Evolutionary conservation across 2,329 filamentous ascomycete genomes (phyloP), one percentile per base, ranked within the genome.

Genomic region (Fusarium newnesense): DNA sequence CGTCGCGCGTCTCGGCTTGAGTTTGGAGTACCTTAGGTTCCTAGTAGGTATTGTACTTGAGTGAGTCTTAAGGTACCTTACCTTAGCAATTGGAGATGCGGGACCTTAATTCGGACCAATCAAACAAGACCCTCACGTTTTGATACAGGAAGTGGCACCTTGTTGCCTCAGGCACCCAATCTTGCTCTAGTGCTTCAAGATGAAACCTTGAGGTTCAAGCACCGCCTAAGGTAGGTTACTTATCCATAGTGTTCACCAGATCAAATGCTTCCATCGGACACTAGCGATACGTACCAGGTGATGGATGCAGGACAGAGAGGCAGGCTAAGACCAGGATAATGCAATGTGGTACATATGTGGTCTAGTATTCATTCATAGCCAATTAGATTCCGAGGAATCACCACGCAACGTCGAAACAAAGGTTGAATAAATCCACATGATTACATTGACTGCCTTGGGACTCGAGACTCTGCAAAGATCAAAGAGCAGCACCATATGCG

Each of bases 1-100:
- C 76, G 76, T 77, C 76, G 76, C 76, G 76, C 76, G 70, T 73
- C 72, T 64, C 47, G 50, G 60, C 60, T 49, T 49, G 44, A 42
- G 49, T 49, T 50, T 54, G 36, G 63, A 67, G 68, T 63, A 32
- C 32, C 11, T 32, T 10, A 73, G 67, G 56, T 67, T 65, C 26
- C 39, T 36, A 24, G 24, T 24, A 24, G 42, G 44, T 34, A 53
- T 37, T 53, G 24, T 26, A 37, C 50, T 53, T 39, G 50, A 39
- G 26, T 37, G 50, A 40, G 32, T 37, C 47, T 24, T 24, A 24
- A 24, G 24, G 24, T 24, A 24, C 24, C 24, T 24, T 65, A 36
- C 46, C 46, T 49, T 49, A 32, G 18, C 37, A 26, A 40, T 56
- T 56, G 61, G 21, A 53, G 60, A 47, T 69, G 70, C 66, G 26